Evolutionary conservation across 805 yeast species (phyloP).

Genomic region (Millerozyma miso): DNA sequence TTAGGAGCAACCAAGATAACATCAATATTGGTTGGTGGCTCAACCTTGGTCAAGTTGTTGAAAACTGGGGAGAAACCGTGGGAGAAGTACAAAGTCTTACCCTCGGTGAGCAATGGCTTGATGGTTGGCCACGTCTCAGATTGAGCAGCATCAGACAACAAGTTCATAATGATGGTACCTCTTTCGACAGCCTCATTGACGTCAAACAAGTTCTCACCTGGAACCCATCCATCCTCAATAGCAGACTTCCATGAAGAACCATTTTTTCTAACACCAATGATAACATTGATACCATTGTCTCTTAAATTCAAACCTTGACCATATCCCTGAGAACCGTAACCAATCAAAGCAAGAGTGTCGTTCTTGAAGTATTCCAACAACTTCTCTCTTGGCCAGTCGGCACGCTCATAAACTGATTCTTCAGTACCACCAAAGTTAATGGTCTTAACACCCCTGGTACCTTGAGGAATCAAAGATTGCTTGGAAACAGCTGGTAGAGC

Average conservation of each 20-base stretch:
- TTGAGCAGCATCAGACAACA: slow-evolving; percentile 98
- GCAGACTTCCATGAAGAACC: slow-evolving; percentile 99
- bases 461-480: slow-evolving; percentile 41
- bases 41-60: slow-evolving; percentile 96
- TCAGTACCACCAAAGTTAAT: slow-evolving; percentile 95
- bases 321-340: slow-evolving; percentile 99
- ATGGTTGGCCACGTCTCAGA: slow-evolving; percentile 92
- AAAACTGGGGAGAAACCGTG: slow-evolving; percentile 99
- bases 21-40: slow-evolving; percentile 90
- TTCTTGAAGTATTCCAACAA: slow-evolving; percentile 93
- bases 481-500: slow-evolving; percentile 40
- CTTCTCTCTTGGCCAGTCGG: slow-evolving; percentile 99
- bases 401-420: slow-evolving; percentile 96
- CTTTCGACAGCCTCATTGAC: slow-evolving; percentile 87
- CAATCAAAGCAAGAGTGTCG: slow-evolving; percentile 95
- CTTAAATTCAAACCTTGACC: slow-evolving; percentile 99
- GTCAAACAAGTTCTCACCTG: slow-evolving; percentile 96
- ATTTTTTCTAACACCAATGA: slow-evolving; percentile 95
- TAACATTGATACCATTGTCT: slow-evolving; percentile 97
- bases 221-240: slow-evolving; percentile 99
- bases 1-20: slow-evolving; percentile 99
- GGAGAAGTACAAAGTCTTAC: slow-evolving; percentile 96
- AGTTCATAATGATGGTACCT: slow-evolving; percentile 96
- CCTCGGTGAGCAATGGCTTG: slow-evolving; percentile 91
- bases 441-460: slow-evolving; percentile 88